phyloP scores from a whole-genome alignment of 202 grass and related monocot genomes.

The Cymbopogon flexuosus region DNA sequence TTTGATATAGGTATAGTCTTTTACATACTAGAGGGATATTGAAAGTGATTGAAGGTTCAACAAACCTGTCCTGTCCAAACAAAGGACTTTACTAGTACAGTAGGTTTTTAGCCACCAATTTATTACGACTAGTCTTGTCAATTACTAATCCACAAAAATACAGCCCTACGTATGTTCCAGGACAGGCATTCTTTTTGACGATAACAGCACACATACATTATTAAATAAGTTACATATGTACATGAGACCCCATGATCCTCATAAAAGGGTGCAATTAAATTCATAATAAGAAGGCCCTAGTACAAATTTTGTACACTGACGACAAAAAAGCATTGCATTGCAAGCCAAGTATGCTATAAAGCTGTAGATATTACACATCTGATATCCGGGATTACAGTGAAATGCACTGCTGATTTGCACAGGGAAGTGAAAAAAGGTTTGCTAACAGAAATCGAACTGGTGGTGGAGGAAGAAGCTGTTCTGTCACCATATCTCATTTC shows the following conservation, averaged over 20 bases:
- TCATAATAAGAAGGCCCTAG: background rate
- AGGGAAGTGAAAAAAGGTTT: constrained; percentile 3
- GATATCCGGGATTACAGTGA: constrained; percentile 28
- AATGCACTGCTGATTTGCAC: constrained; percentile 22
- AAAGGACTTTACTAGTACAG: background rate
- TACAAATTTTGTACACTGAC: constrained; percentile 15
- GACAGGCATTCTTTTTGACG: background rate
- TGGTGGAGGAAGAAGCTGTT: constrained; percentile 24
- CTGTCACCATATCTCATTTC: constrained; percentile 32
- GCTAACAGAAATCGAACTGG: constrained; percentile 26
- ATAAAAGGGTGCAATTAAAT: constrained; percentile 19
- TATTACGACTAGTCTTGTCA: constrained; percentile 13
- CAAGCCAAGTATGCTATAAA: constrained; percentile 15
- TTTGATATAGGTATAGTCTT: background rate
- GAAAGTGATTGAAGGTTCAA: constrained; percentile 9
- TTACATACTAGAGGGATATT: background rate
- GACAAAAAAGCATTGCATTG: constrained; percentile 7
- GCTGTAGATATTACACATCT: constrained; percentile 24
- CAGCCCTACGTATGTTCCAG: background rate
- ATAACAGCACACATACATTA: background rate
- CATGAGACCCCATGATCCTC: background rate
- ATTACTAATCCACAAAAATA: constrained; percentile 11
- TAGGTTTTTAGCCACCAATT: background rate
- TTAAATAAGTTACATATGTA: background rate
- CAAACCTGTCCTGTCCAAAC: background rate